A percentile compares a stretch with the other conserved stretches of the same genome.
Conservation (phyloP, 164 flowering plant species). For the Nelumbo lutea region DNA sequence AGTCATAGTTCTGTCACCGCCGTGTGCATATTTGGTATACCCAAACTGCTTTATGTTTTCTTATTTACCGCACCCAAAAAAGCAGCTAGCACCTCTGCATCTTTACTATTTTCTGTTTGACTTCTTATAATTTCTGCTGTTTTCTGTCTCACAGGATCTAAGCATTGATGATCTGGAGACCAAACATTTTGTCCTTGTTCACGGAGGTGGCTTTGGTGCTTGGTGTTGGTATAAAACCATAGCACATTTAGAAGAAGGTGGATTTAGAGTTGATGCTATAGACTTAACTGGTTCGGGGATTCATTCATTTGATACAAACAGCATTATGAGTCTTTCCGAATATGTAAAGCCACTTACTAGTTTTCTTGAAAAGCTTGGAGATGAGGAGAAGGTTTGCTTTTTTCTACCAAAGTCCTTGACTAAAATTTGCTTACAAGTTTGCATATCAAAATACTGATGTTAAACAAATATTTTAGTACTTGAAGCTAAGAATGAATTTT, state of each 20-base stretch:
- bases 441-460: too few relatives aligned
- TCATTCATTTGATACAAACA: slow-evolving; percentile 70
- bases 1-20: too few relatives aligned
- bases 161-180: slow-evolving; percentile 69
- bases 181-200: slow-evolving; percentile 80
- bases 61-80: too few relatives aligned
- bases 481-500: too few relatives aligned
- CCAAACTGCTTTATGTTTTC: too few relatives aligned
- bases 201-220: slow-evolving; percentile 99
- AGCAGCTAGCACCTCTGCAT: background rate
- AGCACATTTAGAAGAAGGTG: slow-evolving; percentile 77
- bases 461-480: too few relatives aligned
- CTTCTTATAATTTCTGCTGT: background rate
- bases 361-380: slow-evolving; percentile 60
- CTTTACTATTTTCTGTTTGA: background rate
- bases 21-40: too few relatives aligned
- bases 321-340: slow-evolving; percentile 68
- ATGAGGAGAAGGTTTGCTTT: slow-evolving; percentile 62
- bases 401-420: slow-evolving; percentile 3
- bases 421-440: too few relatives aligned
- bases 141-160: slow-evolving; percentile 42
- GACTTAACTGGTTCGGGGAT: slow-evolving; percentile 92
- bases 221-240: slow-evolving; percentile 99
- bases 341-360: slow-evolving; percentile 79
- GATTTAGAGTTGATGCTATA: slow-evolving; percentile 78